Evolutionary conservation across 1,284 basidiomycete genomes (phyloP).

Genomic region (Volvariella volvacea): DNA sequence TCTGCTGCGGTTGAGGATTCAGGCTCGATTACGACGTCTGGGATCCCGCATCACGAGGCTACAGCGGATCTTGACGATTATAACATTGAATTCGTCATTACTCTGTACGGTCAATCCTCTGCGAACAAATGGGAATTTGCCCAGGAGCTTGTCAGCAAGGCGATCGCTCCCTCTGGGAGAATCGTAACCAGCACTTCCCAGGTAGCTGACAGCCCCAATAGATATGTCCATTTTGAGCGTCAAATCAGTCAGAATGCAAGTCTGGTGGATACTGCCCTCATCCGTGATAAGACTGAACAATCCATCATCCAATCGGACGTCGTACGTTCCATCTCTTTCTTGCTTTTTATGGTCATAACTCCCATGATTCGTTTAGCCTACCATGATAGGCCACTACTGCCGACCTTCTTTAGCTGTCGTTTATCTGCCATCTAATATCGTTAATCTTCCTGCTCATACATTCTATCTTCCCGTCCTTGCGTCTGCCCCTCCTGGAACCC

Average conservation of each 20-base stretch:
- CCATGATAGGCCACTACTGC: constrained; percentile 26
- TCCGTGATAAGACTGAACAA: constrained; percentile 48
- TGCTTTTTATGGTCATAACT: constrained; percentile 35
- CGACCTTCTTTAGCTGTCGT: constrained; percentile 59
- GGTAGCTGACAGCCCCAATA: constrained; percentile 17
- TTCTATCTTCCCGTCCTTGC: constrained; percentile 54
- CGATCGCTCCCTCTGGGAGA: constrained; percentile 21
- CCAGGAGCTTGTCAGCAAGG: constrained; percentile 42
- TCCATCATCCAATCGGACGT: constrained; percentile 21
- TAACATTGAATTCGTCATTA: constrained; percentile 44
- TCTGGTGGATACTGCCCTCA: constrained; percentile 30
- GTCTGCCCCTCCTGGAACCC: constrained; percentile 25
- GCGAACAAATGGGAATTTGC: constrained; percentile 52
- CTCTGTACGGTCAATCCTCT: constrained; percentile 55
- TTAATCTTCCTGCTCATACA: constrained; percentile 43
- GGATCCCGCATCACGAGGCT: constrained; percentile 26
- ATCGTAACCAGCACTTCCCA: constrained; percentile 17
- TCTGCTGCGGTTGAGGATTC: background rate
- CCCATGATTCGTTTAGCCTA: constrained; percentile 29
- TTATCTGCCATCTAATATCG: constrained; percentile 46
- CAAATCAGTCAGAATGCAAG: constrained; percentile 20
- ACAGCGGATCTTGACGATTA: constrained; percentile 10
- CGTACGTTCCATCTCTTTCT: constrained; percentile 37
- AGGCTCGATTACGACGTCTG: constrained; percentile 23
- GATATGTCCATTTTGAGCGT: constrained; percentile 20